Conservation (phyloP, 2,329 filamentous ascomycete species). For the Didymella pinodella region DNA sequence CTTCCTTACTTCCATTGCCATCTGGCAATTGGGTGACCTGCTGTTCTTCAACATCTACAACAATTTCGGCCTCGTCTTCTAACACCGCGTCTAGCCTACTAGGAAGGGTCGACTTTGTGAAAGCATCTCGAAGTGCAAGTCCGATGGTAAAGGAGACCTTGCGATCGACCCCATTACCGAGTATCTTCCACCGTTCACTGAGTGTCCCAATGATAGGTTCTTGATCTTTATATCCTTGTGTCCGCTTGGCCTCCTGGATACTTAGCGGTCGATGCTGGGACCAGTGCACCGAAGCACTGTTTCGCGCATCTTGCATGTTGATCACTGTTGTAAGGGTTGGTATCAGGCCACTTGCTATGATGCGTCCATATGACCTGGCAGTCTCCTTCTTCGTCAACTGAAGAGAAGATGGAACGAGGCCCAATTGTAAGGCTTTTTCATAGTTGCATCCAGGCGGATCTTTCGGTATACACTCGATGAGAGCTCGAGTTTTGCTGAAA, state of each 20-base stretch:
- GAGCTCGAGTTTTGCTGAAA: conserved; percentile 45
- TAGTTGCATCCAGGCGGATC: conserved; percentile 53
- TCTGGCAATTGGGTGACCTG: background rate
- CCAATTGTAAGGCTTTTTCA: conserved; percentile 45
- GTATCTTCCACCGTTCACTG: conserved; percentile 66
- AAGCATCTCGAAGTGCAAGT: conserved; percentile 44
- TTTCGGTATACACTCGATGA: conserved; percentile 67
- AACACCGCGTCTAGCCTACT: background rate
- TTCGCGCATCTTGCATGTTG: conserved; percentile 62
- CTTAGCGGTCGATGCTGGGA: conserved; percentile 67
- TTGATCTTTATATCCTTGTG: conserved; percentile 73
- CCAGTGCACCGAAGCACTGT: conserved; percentile 70
- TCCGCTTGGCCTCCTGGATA: conserved; percentile 71
- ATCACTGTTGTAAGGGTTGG: conserved; percentile 68
- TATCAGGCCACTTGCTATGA: conserved; percentile 63
- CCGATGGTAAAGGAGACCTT: conserved; percentile 73
- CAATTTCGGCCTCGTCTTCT: background rate
- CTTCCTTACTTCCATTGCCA: too few relatives aligned
- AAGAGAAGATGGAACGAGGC: conserved; percentile 44
- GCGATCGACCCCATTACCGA: conserved; percentile 80
- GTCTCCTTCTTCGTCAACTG: conserved; percentile 30
- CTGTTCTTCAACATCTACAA: conserved; percentile 6
- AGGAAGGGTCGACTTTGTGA: background rate
- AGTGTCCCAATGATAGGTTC: conserved; percentile 72
- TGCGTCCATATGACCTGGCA: conserved; percentile 58